Evolutionary conservation across 2,329 filamentous ascomycete species (phyloP), one percentile per base, ranked within the genome.

Genomic region (Sclerotinia nivalis): DNA sequence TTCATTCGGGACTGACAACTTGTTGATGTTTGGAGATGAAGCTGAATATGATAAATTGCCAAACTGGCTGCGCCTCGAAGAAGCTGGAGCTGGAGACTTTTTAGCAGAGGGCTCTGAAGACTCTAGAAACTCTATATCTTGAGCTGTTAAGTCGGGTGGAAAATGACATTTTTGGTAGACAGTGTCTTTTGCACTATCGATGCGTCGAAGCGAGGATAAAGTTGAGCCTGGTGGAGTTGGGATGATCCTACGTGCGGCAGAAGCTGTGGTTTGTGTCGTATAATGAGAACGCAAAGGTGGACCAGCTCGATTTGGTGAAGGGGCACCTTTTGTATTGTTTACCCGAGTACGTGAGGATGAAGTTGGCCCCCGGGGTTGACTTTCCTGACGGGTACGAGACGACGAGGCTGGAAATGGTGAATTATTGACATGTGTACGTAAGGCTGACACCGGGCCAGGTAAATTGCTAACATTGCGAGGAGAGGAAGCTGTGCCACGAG

Each of bases 1-100:
- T 47, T 69, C 66, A 28, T 54, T 64, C 25, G 49, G 31, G 22
- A 28, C 37, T 40, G 61, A 40, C 20, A 55, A 15, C 4, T 37
- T 69, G 20, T 37, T 62, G 58, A 64, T 64, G n/a, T 62, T 55
- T 40, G 58, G 58, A 15, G 66, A 64, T 37, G 66, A 69, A 45
- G 25, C 25, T 47, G 66, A 69, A n/a, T 55, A 54, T 55, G 58
- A 25, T 34, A 69, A 37, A 37, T 64, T 52, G 7, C 34, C 20
- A n/a, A n/a, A 8, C 13, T 43, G 66, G 20, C 47, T 37, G 1
- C 58, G 49, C 25, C 47, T 64, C 22, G 56, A 64, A 0, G 37
- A 47, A 34, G 49, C 31, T 25, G 37, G 22, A 52, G 15, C 37
- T 25, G 25, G 18, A 18, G 37, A 12, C 13, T 45, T 55, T 6